phyloP scores from a whole-genome alignment of 169 alveolate species.

The Plasmodium coatneyi region DNA sequence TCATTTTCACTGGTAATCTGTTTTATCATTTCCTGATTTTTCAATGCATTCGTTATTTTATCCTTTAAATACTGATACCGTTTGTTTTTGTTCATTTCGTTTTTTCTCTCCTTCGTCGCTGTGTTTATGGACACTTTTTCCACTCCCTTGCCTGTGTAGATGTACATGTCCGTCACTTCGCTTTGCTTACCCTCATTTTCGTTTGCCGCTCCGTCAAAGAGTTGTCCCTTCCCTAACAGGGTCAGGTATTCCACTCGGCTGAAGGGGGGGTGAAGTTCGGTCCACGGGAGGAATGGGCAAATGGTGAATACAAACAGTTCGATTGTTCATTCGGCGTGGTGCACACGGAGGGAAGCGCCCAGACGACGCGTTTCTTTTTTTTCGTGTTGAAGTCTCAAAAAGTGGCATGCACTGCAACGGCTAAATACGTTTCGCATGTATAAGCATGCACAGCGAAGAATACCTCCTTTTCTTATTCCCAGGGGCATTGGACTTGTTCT shows the following conservation, averaged over 20 bases:
- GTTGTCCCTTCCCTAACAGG: conserved; percentile 21
- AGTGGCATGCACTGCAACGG: neutral
- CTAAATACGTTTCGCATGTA: neutral
- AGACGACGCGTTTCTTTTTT: neutral
- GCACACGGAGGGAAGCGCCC: neutral
- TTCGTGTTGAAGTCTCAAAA: neutral
- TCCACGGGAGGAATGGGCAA: neutral
- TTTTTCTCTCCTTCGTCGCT: neutral
- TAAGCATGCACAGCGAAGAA: neutral
- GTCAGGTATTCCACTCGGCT: conserved; percentile 59
- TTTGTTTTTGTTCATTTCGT: conserved; percentile 12
- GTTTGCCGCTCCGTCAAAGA: neutral
- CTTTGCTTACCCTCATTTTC: neutral
- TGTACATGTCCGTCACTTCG: conserved; percentile 42
- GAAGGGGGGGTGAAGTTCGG: neutral
- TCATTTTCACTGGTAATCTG: neutral
- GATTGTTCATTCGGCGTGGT: neutral
- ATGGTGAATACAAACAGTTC: neutral
- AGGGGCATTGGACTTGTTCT: conserved; percentile 19
- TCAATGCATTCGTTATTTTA: conserved; percentile 35
- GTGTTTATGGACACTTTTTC: conserved; percentile 61
- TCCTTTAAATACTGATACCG: conserved; percentile 56
- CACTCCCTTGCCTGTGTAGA: conserved; percentile 40
- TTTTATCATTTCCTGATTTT: conserved; percentile 34
- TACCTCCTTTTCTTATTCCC: conserved; percentile 48